Base-by-base conservation (phyloP, 2,329 filamentous ascomycete genomes). In the Cladorrhinum sp. region DNA sequence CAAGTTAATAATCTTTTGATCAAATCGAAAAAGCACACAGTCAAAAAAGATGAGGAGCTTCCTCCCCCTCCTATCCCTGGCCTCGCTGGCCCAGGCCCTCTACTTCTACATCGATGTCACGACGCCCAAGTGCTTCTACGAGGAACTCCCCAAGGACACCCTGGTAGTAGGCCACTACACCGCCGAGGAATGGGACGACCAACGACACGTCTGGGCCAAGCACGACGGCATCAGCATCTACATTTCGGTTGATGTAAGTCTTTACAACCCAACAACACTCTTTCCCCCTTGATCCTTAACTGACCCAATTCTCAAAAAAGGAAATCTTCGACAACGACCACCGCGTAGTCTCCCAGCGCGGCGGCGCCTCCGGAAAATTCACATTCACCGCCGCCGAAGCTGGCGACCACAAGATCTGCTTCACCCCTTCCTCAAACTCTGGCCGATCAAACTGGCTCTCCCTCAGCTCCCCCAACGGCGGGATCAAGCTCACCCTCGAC, bases 281-380 rank as follows among this genome's bases (percentile, higher is more conserved):
- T 48, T 29, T 55, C 24, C 45, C 49, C 48, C 53, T 49, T 27
- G 52, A 50, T n/a, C 29, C 52, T 48, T n/a, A 10, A 50, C 59
- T 62, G 54, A 60, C 58, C 13, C 13, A n/a, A n/a, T 45, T 50
- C 51, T 48, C n/a, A 25, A 20, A 10, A 12, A 52, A 89, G 85
- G 95, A 99, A 81, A 85, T 89, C 71, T 99, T 99, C 77, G 93
- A 98, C 83, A 93, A 96, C 77, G 89, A 98, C 81, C 95, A 99
- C 84, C 92, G 93, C 65, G 90, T 99, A 64, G 91, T 98, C 65
- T 91, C 88, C 66, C 92, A 96, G 77, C 88, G 89, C 63, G 93
- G 93, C 70, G 77, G 83, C 48, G 78, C 85, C 62, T 79, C 84
- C 49, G 93, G 95, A 68, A 90, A 90, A 72, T 98, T 98, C 82